Base-by-base conservation (phyloP, 345 rosid genomes). In the Limnanthes douglasii region DNA sequence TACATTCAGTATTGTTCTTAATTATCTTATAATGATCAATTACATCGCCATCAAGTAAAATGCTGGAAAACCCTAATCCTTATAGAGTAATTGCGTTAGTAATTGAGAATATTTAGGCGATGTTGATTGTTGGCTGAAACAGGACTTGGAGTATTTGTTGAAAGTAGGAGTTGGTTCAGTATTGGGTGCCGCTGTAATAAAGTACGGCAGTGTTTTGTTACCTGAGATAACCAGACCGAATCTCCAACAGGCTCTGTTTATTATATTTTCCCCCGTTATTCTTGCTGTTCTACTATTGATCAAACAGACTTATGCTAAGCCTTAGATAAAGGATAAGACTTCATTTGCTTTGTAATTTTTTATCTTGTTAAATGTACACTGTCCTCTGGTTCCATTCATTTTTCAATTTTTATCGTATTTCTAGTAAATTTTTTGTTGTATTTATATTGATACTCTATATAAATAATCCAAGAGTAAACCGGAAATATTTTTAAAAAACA, bases 151-250 rank as follows among this genome's bases (percentile, higher is more conserved):
- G 39, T 86, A 59, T 31, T 7, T 78, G 33, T 56, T 41, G 75
- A 75, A 75, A 54, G 17, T 75, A 12, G 94, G 82, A 57, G 71
- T 37, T 52, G 92, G 94, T 43, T 75, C 92, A 10, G 45, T 64
- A 1, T 60, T 34, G 4, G 86, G 69, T 16, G 94, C 86, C 6
- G 86, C 86, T 36, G 12, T 59, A 2, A 70, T 81, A 18, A 86
- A 86, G 65, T 81, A 81, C 5, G 94, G 93, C 39, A 75, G 93
- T 58, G 26, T 66, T 17, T 38, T 70, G 33, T 58, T 69, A 20
- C 93, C 93, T 0, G 67, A 60, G 39, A 60, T 77, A 24, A 77
- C 90, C 10, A 59, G 48, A 13, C 94, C 86, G 29, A 77, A 80
- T 50, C 47, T 80, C 37, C 5, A 54, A 4, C 62, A 16, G 34